A percentile compares a stretch with the other conserved stretches of the same genome.
Conservation (phyloP, 148 eudicot genomes). For the Camellia japonica region DNA sequence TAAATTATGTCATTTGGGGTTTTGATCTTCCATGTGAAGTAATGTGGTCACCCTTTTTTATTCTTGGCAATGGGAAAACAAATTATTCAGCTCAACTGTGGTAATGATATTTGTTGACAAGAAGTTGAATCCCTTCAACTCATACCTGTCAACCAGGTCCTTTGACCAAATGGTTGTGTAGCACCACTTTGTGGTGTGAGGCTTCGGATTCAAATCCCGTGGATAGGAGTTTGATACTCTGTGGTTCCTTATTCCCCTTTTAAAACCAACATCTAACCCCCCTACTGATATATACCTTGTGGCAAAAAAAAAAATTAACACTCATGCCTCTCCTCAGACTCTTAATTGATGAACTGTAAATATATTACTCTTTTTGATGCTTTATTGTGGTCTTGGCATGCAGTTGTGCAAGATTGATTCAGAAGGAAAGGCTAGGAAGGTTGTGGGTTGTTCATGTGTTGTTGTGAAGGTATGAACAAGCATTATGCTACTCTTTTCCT, state of each 20-base stretch:
- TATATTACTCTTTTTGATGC: background rate
- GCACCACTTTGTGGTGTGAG: too few species aligned
- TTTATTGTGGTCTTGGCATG: conserved; percentile 7
- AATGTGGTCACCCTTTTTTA: background rate
- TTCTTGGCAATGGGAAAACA: background rate
- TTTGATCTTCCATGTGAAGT: background rate
- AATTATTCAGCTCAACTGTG: background rate
- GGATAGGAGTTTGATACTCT: too few species aligned
- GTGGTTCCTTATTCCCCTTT: too few species aligned
- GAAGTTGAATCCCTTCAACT: background rate
- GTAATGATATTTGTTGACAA: background rate
- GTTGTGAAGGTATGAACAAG: conserved; percentile 39
- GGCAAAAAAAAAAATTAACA: too few species aligned
- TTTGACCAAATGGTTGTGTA: too few species aligned
- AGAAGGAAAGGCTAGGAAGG: conserved; percentile 52
- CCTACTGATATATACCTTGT: too few species aligned
- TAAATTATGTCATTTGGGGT: background rate
- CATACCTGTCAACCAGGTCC: background rate
- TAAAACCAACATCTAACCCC: too few species aligned
- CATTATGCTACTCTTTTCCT: too few species aligned
- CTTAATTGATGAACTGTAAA: background rate
- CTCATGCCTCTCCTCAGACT: background rate
- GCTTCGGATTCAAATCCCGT: too few species aligned
- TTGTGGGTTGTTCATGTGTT: conserved; percentile 47
- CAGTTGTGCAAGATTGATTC: conserved; percentile 56